Conservation (phyloP, 176 grass and related monocot species). For the Oryza brachyantha region DNA sequence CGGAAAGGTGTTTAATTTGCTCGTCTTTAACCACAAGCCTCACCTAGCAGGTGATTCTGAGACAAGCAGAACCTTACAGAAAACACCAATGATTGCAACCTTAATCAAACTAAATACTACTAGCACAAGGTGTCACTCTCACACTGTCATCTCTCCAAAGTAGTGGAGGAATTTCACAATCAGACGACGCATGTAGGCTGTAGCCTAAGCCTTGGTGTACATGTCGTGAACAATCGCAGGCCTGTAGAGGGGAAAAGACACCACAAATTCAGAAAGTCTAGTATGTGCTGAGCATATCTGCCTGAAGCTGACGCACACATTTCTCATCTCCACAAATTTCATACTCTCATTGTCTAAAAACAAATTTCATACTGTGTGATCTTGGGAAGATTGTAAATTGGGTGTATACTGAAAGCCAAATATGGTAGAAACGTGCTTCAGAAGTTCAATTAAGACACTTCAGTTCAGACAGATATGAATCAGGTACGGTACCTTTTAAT, state of each 20-base stretch:
- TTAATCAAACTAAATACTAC: not conserved
- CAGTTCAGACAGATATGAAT: no score
- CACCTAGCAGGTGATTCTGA: not conserved
- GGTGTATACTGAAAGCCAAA: no score
- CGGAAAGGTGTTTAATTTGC: no score
- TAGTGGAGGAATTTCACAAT: not conserved
- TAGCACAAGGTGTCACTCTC: not conserved
- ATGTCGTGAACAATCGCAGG: no score
- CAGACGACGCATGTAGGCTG: not conserved
- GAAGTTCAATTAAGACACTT: no score
- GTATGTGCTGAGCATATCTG: not conserved
- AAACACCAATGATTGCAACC: not conserved
- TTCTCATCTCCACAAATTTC: not conserved
- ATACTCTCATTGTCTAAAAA: no score
- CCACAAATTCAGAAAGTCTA: not conserved
- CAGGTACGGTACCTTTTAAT: no score
- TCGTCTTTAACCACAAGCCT: not conserved
- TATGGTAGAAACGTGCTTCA: no score
- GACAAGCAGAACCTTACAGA: not conserved
- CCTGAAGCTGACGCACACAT: not conserved
- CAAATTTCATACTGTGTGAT: no score
- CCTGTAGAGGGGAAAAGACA: not conserved
- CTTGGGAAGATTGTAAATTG: no score
- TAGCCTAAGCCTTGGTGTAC: not conserved
- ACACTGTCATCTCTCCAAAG: not conserved